Evolutionary conservation across 768 basidiomycete species (phyloP).

Genomic region (Psilocybe tampanensis): DNA sequence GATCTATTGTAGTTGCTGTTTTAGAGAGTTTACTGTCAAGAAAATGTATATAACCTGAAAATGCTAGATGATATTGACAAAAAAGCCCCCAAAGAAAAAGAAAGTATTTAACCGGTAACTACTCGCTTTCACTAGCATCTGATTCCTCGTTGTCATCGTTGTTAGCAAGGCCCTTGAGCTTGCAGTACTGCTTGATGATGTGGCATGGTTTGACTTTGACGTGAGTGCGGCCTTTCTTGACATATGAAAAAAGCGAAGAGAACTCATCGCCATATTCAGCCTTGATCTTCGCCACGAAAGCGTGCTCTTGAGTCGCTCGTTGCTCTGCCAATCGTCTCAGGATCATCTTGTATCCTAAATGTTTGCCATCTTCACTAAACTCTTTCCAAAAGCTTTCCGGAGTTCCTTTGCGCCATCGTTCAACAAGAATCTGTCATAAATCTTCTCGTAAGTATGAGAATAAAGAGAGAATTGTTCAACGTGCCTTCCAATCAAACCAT

Average conservation of each 20-base stretch:
- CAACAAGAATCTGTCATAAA: not conserved
- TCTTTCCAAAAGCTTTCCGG: constrained; percentile 9
- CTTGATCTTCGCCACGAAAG: not conserved
- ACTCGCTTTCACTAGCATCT: not conserved
- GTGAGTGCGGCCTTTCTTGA: not conserved
- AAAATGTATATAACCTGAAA: too few species aligned
- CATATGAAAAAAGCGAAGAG: constrained; percentile 2
- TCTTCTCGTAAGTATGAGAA: not conserved
- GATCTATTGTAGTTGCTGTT: not conserved
- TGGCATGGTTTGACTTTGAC: not conserved
- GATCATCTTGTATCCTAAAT: constrained; percentile 4
- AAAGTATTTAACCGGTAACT: too few species aligned
- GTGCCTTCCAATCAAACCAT: constrained; percentile 29
- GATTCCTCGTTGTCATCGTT: not conserved
- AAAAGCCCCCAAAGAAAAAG: too few species aligned
- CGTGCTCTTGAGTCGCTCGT: not conserved
- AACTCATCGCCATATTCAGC: constrained; percentile 7
- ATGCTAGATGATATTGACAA: too few species aligned
- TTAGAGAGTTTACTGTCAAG: too few species aligned
- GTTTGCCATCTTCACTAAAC: constrained; percentile 7
- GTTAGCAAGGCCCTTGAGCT: not conserved
- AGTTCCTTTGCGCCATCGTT: constrained; percentile 1
- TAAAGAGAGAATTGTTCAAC: not conserved
- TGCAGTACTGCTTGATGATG: constrained; percentile 8
- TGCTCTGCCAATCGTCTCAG: not conserved